phyloP scores from a whole-genome alignment of 352 stramenopile species.

The Blastocystis sp. region DNA sequence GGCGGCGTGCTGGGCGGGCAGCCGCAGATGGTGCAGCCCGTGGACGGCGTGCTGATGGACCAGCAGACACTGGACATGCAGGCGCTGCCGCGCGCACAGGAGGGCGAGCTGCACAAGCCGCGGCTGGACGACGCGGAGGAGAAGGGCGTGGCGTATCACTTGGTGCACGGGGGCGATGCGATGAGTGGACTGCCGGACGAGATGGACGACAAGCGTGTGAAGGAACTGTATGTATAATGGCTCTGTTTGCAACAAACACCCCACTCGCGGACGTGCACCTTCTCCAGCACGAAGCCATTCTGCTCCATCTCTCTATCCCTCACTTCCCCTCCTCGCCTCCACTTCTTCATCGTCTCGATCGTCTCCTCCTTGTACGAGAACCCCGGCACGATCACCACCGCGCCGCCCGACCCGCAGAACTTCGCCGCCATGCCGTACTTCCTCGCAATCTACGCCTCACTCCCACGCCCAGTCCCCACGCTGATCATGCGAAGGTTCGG shows the following conservation, averaged over 20 bases:
- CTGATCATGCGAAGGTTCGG: constrained; percentile 72
- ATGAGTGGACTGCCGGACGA: background rate
- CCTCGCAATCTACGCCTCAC: constrained; percentile 67
- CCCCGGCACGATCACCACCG: constrained; percentile 69
- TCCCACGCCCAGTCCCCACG: background rate
- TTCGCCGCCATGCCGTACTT: constrained; percentile 69
- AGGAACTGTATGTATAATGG: constrained; percentile 51
- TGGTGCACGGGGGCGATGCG: background rate
- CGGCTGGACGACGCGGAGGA: background rate
- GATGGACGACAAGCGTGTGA: constrained; percentile 38
- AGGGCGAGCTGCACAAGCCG: background rate
- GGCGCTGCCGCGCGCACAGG: background rate
- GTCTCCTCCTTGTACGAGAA: constrained; percentile 52
- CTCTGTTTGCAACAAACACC: constrained; percentile 32
- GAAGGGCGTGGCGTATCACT: constrained; percentile 28
- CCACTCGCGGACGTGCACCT: constrained; percentile 30
- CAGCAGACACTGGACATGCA: background rate
- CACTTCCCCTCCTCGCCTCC: background rate
- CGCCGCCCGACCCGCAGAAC: constrained; percentile 72
- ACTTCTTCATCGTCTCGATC: constrained; percentile 33
- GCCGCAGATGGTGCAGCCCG: background rate
- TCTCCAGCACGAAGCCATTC: constrained; percentile 40
- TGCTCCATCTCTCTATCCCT: constrained; percentile 16
- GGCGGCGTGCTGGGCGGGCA: background rate
- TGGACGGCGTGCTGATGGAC: background rate